phyloP scores from a whole-genome alignment of 1,284 basidiomycete genomes.

The Rhizopogon parksii region DNA sequence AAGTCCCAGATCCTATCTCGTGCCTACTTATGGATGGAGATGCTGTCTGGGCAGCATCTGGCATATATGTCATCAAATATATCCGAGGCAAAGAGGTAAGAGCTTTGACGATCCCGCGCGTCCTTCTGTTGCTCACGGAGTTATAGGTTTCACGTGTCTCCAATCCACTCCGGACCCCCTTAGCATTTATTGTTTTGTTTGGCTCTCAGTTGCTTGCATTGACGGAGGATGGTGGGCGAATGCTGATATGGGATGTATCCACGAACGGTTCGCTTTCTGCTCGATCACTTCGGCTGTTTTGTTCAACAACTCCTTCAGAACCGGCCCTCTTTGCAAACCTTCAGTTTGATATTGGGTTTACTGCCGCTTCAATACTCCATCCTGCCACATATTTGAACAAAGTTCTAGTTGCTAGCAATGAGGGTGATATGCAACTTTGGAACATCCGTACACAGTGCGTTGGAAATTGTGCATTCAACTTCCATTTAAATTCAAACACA shows the following conservation, averaged over 20 bases:
- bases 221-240: conserved; percentile 71
- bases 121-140: conserved; percentile 9
- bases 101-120: conserved; percentile 8
- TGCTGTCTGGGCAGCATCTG: conserved; percentile 77
- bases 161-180: conserved; percentile 57
- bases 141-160: conserved; percentile 39
- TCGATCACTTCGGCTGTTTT: background rate
- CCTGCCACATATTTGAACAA: conserved; percentile 98
- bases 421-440: conserved; percentile 90
- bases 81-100: conserved; percentile 80
- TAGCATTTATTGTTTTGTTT: conserved; percentile 68
- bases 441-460: conserved; percentile 81
- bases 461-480: background rate
- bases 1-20: conserved; percentile 67
- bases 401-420: conserved; percentile 75
- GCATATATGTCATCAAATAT: conserved; percentile 71
- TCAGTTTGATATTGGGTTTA: conserved; percentile 74
- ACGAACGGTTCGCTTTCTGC: conserved; percentile 27
- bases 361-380: conserved; percentile 80
- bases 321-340: conserved; percentile 39
- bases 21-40: conserved; percentile 81
- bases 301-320: conserved; percentile 12
- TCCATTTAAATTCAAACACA: conserved; percentile 2
- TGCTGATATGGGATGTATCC: conserved; percentile 77
- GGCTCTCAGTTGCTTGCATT: conserved; percentile 76